phyloP scores from a whole-genome alignment of 495 filamentous ascomycete species.

The Trichoderma virens region DNA sequence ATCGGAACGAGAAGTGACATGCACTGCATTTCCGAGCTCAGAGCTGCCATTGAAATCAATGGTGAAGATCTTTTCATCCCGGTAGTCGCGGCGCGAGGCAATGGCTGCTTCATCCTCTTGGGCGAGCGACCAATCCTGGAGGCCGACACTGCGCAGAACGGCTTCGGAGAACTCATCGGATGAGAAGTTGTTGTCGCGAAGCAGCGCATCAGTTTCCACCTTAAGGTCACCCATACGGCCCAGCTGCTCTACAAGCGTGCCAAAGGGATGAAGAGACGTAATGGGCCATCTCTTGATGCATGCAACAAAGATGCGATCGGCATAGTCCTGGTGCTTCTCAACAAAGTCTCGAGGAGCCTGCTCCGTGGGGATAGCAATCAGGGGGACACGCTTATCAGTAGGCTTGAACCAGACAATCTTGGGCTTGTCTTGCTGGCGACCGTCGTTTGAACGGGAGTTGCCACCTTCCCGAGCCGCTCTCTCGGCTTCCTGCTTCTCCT shows the following conservation, averaged over 20 bases:
- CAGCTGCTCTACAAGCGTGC: constrained; percentile 92
- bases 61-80: constrained; percentile 82
- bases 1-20: constrained; percentile 73
- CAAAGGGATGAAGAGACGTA: constrained; percentile 97
- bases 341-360: constrained; percentile 97
- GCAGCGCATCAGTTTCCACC: constrained; percentile 93
- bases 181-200: constrained; percentile 97
- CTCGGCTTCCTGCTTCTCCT: constrained; percentile 99
- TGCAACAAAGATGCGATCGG: constrained; percentile 94
- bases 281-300: constrained; percentile 99
- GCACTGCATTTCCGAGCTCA: constrained; percentile 84
- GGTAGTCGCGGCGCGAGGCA: constrained; percentile 79
- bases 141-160: constrained; percentile 83
- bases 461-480: constrained; percentile 81
- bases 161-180: constrained; percentile 97
- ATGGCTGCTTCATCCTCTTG: constrained; percentile 72
- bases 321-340: constrained; percentile 95
- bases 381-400: constrained; percentile 93
- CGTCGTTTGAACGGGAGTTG: constrained; percentile 63
- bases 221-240: constrained; percentile 95
- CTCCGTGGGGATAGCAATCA: constrained; percentile 97
- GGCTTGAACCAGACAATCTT: constrained; percentile 99
- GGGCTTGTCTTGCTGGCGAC: constrained; percentile 85
- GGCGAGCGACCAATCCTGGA: constrained; percentile 81
- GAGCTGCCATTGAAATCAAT: constrained; percentile 77